Conservation (phyloP, 352 stramenopile genomes). For the Aphanomyces astaci region DNA sequence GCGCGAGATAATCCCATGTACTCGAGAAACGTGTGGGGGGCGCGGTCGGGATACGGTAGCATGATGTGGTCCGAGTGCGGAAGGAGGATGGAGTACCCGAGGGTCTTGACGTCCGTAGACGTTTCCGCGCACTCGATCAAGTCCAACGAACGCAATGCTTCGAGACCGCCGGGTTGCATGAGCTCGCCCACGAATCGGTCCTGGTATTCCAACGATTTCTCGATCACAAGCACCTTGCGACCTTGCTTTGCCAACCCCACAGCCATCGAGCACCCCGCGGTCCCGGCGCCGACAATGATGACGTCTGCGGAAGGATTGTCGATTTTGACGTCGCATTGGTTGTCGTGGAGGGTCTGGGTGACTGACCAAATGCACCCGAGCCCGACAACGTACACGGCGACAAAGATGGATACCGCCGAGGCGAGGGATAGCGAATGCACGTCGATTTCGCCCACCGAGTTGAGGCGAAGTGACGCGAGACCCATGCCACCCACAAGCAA, state of each 20-base stretch:
- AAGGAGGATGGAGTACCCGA: conserved; percentile 34
- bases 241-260: conserved; percentile 22
- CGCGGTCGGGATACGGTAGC: conserved; percentile 33
- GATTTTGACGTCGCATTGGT: neutral
- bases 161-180: conserved; percentile 38
- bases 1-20: conserved; percentile 27
- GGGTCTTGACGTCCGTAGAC: conserved; percentile 26
- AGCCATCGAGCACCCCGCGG: conserved; percentile 21
- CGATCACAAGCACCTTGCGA: conserved; percentile 23
- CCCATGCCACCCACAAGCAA: conserved; percentile 17
- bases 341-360: conserved; percentile 14
- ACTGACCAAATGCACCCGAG: conserved; percentile 20
- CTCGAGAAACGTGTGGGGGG: conserved; percentile 28
- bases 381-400: conserved; percentile 5
- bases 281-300: conserved; percentile 26
- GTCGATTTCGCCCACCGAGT: neutral
- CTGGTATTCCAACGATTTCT: conserved; percentile 27
- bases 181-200: conserved; percentile 45
- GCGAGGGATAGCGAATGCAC: neutral
- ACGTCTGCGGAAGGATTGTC: conserved; percentile 21
- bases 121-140: conserved; percentile 32
- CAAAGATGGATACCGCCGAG: neutral
- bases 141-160: conserved; percentile 32
- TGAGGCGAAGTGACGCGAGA: neutral
- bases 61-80: conserved; percentile 23